Conservation (phyloP, 352 stramenopile species). For the Ochromonadaceae sp. region DNA sequence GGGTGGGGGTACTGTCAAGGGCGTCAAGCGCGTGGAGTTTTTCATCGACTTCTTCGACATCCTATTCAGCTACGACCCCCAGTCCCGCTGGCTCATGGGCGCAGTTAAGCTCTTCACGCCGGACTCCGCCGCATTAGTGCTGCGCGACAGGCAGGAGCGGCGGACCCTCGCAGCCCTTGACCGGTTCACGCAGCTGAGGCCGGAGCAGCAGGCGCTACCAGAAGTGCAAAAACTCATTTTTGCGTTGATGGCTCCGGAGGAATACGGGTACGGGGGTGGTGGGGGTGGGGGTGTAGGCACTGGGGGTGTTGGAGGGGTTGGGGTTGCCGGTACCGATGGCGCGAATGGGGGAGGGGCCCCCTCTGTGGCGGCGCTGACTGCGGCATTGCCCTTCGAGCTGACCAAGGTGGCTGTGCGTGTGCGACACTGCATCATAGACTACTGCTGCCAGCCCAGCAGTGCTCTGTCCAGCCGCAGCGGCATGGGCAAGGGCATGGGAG, state of each 20-base stretch:
- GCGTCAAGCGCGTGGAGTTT: background rate
- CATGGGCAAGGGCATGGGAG: background rate
- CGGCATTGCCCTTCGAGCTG: background rate
- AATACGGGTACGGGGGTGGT: no score
- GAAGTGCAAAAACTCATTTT: no score
- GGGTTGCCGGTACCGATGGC: no score
- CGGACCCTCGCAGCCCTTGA: background rate
- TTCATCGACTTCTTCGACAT: conserved; percentile 3
- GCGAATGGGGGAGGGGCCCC: no score
- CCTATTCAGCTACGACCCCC: background rate
- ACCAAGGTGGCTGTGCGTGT: background rate
- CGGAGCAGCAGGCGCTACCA: no score
- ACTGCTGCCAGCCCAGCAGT: no score
- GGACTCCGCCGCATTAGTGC: background rate
- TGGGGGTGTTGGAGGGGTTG: no score
- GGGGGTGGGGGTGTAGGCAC: no score
- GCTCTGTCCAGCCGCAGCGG: background rate
- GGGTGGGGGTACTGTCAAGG: background rate
- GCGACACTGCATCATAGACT: background rate
- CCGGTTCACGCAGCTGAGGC: no score
- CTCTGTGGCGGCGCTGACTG: no score
- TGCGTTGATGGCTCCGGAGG: no score
- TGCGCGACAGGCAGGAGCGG: background rate
- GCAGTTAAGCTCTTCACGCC: background rate
- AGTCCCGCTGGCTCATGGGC: background rate